phyloP scores from a whole-genome alignment of 257 asterid genomes.

The Solanum lycopersicoides region DNA sequence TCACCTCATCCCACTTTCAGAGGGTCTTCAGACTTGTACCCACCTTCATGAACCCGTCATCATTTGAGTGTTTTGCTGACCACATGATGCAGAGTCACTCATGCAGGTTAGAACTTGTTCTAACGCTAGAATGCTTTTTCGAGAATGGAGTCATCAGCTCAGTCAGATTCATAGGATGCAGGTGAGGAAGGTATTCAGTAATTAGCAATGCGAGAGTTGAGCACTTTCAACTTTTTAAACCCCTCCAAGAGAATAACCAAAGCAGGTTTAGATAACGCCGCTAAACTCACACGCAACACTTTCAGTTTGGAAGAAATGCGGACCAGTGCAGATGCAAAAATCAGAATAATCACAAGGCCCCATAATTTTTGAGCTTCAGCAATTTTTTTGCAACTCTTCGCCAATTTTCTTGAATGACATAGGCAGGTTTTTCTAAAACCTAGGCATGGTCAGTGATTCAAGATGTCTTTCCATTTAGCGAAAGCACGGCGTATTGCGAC shows the following conservation, averaged over 20 bases:
- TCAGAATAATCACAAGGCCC: conserved; percentile 44
- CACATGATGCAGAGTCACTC: conserved; percentile 56
- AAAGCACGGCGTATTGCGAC: conserved; percentile 52
- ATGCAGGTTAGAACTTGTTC: conserved; percentile 48
- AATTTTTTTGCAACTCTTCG: conserved; percentile 37
- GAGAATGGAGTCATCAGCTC: conserved; percentile 37
- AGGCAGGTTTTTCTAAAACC: conserved; percentile 52
- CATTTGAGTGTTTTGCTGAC: conserved; percentile 52
- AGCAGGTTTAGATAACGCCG: conserved; percentile 35
- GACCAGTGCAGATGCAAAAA: conserved; percentile 44
- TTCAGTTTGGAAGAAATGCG: conserved; percentile 38
- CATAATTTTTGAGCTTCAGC: conserved; percentile 58
- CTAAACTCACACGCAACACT: conserved; percentile 68
- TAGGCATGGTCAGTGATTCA: conserved; percentile 72
- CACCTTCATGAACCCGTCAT: conserved; percentile 74
- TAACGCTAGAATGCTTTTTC: conserved; percentile 34
- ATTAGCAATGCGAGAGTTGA: conserved; percentile 72
- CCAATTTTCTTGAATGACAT: conserved; percentile 56
- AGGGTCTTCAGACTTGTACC: conserved; percentile 76
- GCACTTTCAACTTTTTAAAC: conserved; percentile 49
- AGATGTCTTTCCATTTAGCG: conserved; percentile 45
- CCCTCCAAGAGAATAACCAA: conserved; percentile 42
- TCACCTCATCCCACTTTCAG: conserved; percentile 73
- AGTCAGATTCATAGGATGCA: conserved; percentile 15
- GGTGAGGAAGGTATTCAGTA: conserved; percentile 27